These are phyloP conservation scores for Wickerhamiella kurtzmanii DNA, from an alignment of 805 yeast species.

Conservation along the genomic window DNA sequence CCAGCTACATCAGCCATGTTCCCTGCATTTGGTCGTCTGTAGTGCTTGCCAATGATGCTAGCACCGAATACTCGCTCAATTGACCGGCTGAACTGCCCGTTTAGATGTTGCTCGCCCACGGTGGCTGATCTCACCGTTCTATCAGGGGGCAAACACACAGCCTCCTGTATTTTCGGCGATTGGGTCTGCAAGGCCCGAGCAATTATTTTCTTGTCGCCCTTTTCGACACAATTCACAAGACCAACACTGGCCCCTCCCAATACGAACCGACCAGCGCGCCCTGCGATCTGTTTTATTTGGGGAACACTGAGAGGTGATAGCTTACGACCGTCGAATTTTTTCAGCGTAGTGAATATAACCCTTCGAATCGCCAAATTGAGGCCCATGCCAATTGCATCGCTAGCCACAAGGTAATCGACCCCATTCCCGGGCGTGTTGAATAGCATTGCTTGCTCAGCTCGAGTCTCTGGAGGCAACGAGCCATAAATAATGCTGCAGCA, in stretches of 20 bases:
- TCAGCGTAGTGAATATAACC: constrained; percentile 54
- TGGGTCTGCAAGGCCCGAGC: constrained; percentile 9
- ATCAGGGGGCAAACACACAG: constrained; percentile 71
- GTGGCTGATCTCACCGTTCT: constrained; percentile 55
- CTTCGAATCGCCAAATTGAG: constrained; percentile 73
- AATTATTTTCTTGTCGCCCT: constrained; percentile 4
- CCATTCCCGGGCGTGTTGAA: constrained; percentile 59
- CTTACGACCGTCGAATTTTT: constrained; percentile 57
- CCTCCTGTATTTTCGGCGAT: constrained; percentile 33
- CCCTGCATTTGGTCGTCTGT: constrained; percentile 17
- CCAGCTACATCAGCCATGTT: constrained; percentile 31
- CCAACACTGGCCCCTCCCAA: constrained; percentile 34
- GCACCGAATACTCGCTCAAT: background rate
- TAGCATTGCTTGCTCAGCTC: constrained; percentile 66
- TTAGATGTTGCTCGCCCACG: constrained; percentile 26
- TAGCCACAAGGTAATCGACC: constrained; percentile 76
- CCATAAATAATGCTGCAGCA: constrained; percentile 85
- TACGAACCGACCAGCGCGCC: constrained; percentile 80
- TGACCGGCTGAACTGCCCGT: background rate
- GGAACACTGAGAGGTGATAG: constrained; percentile 40
- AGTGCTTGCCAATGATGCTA: constrained; percentile 1
- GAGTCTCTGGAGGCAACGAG: constrained; percentile 86
- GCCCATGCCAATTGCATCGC: constrained; percentile 98
- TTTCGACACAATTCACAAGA: constrained; percentile 8
- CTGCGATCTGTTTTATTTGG: constrained; percentile 82